Conservation (phyloP, 768 basidiomycete species). For the Cystobasidium tubakii region DNA sequence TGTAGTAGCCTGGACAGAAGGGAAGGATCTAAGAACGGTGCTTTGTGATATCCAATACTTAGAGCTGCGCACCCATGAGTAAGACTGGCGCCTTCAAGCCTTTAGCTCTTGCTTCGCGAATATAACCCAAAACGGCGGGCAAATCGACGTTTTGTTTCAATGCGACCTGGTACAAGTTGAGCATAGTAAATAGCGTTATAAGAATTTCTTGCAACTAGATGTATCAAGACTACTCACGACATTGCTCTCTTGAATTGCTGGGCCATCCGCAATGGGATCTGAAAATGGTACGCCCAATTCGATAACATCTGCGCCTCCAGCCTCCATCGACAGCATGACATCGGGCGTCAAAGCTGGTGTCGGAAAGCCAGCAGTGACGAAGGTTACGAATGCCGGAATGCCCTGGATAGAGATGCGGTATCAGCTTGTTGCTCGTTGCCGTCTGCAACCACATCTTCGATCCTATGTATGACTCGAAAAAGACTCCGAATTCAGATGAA, state of each 20-base stretch:
- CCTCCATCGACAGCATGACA: conserved; percentile 82
- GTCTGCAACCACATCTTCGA: not conserved
- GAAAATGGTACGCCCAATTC: conserved; percentile 94
- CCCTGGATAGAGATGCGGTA: not conserved
- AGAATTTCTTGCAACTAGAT: not conserved
- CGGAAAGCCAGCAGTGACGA: conserved; percentile 92
- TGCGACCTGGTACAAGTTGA: conserved; percentile 64
- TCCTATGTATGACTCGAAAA: not conserved
- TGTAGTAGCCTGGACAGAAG: conserved; percentile 74
- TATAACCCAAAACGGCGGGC: conserved; percentile 62
- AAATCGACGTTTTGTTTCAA: conserved; percentile 75
- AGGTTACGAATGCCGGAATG: conserved; percentile 55
- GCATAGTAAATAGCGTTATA: too few species aligned
- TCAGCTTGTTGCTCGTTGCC: not conserved
- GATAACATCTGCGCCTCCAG: conserved; percentile 86
- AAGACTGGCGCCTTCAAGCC: conserved; percentile 80
- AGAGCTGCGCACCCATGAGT: conserved; percentile 69
- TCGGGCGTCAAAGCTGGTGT: conserved; percentile 71
- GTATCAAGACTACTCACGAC: conserved; percentile 55
- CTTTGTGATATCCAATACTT: not conserved
- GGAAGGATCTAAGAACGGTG: not conserved
- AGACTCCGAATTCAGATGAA: too few species aligned
- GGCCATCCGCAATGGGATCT: conserved; percentile 93
- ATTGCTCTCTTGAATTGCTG: conserved; percentile 85
- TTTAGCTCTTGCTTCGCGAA: conserved; percentile 70